Conservation (phyloP, 2,329 filamentous ascomycete genomes). For the Dactylonectria estremocensis region DNA sequence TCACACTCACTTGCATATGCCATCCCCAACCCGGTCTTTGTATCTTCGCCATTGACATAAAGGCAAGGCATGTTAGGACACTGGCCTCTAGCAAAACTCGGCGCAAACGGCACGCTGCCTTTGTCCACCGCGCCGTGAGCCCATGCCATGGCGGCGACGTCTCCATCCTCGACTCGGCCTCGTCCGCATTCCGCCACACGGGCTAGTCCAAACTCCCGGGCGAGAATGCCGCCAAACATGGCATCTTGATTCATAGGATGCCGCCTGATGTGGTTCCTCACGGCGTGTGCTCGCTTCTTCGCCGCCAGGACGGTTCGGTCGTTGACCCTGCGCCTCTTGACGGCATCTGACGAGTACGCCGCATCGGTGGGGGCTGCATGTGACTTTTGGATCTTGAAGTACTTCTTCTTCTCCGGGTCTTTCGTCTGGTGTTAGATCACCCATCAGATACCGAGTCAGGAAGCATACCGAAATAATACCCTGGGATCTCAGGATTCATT, state of each 20-base stretch:
- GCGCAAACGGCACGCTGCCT: slow-evolving; percentile 57
- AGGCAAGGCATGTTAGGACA: slow-evolving; percentile 58
- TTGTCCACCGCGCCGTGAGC: slow-evolving; percentile 57
- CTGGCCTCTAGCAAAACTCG: slow-evolving; percentile 46
- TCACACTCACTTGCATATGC: slow-evolving; percentile 61
- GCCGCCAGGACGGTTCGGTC: slow-evolving; percentile 53
- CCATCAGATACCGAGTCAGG: not conserved
- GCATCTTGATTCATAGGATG: slow-evolving; percentile 54
- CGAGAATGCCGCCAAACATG: slow-evolving; percentile 49
- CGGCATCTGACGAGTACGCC: slow-evolving; percentile 70
- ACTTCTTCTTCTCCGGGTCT: slow-evolving; percentile 74
- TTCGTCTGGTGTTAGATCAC: not conserved
- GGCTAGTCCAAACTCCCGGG: slow-evolving; percentile 45
- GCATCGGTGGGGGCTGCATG: slow-evolving; percentile 65
- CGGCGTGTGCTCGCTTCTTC: slow-evolving; percentile 47
- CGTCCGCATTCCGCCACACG: slow-evolving; percentile 38
- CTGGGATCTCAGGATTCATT: slow-evolving; percentile 63
- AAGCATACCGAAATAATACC: slow-evolving; percentile 67
- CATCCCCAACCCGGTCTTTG: slow-evolving; percentile 58
- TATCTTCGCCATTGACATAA: slow-evolving; percentile 57
- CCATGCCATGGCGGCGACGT: slow-evolving; percentile 55
- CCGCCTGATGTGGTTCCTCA: slow-evolving; percentile 58
- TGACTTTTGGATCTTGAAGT: slow-evolving; percentile 77
- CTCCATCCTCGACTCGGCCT: slow-evolving; percentile 43
- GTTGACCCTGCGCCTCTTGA: slow-evolving; percentile 69